A percentile compares a stretch with the other conserved stretches of the same genome.
phyloP scores from a whole-genome alignment of 805 yeast genomes.

The Clavispora vitiphila region DNA sequence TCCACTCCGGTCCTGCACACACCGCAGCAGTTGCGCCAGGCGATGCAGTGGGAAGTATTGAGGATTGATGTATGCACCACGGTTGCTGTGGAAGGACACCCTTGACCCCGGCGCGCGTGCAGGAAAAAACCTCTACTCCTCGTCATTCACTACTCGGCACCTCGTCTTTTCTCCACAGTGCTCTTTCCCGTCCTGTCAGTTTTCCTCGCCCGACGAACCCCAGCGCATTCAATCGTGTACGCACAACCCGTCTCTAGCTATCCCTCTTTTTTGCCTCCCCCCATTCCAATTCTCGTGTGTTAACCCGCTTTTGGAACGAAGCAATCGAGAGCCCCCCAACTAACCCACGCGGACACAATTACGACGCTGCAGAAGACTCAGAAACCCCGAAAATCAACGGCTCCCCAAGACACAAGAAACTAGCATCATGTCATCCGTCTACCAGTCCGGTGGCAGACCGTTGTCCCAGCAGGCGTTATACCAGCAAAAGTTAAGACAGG shows the following conservation, averaged over 20 bases:
- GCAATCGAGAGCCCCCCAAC: background rate
- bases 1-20: background rate
- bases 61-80: background rate
- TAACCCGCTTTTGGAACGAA: background rate
- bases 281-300: too few relatives aligned
- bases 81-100: background rate
- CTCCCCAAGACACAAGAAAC: too few relatives aligned
- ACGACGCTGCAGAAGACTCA: too few relatives aligned
- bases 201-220: background rate
- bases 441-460: constrained; percentile 67
- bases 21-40: background rate
- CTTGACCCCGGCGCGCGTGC: background rate
- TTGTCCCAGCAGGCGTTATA: constrained; percentile 70
- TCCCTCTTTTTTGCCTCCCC: too few relatives aligned
- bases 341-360: background rate
- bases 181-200: background rate
- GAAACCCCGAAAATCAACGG: too few relatives aligned
- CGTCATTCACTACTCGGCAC: background rate
- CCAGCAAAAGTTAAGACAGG: constrained; percentile 68
- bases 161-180: background rate
- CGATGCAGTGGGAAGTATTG: background rate
- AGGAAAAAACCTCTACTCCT: background rate
- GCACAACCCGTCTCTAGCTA: background rate
- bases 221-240: background rate
- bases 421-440: constrained; percentile 35